Conservation (phyloP, 345 rosid species). For the Moricandia arvensis region DNA sequence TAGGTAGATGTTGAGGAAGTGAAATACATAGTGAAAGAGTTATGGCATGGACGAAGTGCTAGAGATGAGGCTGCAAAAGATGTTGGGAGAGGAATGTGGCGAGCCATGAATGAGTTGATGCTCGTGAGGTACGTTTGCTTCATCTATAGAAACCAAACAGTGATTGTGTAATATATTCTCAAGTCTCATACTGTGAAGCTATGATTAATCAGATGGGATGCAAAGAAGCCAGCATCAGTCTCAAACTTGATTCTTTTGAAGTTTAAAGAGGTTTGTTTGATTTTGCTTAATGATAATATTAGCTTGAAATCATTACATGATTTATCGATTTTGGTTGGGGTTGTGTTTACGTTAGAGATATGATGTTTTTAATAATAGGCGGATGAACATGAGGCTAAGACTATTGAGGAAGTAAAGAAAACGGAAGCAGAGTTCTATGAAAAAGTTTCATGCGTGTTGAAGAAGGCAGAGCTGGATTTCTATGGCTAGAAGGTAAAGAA, state of each 20-base stretch:
- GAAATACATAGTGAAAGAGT: constrained; percentile 72
- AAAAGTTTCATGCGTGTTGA: constrained; percentile 55
- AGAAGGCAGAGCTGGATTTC: constrained; percentile 68
- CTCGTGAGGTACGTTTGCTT: constrained; percentile 66
- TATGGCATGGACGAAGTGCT: constrained; percentile 91
- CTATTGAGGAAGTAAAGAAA: constrained; percentile 60
- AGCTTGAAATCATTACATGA: constrained; percentile 3
- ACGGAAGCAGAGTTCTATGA: constrained; percentile 59
- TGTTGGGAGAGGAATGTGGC: constrained; percentile 96
- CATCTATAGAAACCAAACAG: neutral
- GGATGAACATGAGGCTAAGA: constrained; percentile 73
- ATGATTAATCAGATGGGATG: constrained; percentile 72
- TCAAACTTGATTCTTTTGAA: constrained; percentile 85
- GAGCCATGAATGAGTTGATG: constrained; percentile 79
- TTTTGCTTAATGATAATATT: constrained; percentile 6
- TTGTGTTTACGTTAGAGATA: constrained; percentile 8
- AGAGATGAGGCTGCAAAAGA: constrained; percentile 68
- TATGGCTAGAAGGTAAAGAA: constrained; percentile 20
- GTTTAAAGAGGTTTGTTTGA: constrained; percentile 83
- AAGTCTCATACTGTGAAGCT: constrained; percentile 7
- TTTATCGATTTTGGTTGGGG: neutral
- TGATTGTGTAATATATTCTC: neutral
- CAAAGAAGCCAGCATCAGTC: constrained; percentile 66
- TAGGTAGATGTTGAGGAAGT: constrained; percentile 95
- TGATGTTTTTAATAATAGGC: constrained; percentile 44